Conservation (phyloP, 495 filamentous ascomycete species). For the Immersiella caudata region DNA sequence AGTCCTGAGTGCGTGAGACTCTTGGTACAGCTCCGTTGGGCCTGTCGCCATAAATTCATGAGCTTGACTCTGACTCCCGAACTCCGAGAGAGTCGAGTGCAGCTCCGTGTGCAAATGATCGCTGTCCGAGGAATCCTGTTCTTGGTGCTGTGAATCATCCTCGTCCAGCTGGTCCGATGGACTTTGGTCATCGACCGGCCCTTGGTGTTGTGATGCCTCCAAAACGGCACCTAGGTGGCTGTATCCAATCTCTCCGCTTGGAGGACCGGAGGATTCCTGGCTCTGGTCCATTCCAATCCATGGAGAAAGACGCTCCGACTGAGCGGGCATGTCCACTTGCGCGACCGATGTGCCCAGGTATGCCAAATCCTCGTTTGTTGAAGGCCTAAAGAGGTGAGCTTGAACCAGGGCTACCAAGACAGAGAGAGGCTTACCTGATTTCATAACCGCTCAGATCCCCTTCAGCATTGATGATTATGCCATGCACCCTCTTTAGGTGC, state of each 20-base stretch:
- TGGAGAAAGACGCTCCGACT: not conserved
- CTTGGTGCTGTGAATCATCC: not conserved
- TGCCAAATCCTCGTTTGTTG: not conserved
- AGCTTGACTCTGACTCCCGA: not conserved
- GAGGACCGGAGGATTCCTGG: constrained; percentile 1
- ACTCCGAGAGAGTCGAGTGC: constrained; percentile 10
- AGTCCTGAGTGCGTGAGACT: not conserved
- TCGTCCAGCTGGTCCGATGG: not conserved
- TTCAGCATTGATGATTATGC: constrained; percentile 32
- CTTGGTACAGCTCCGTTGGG: not conserved
- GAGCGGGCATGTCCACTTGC: not conserved
- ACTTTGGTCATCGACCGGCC: constrained; percentile 16
- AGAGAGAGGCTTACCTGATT: constrained; percentile 49
- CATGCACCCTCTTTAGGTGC: constrained; percentile 80
- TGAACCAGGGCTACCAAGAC: not conserved
- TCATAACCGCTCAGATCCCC: constrained; percentile 57
- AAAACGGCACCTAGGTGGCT: not conserved
- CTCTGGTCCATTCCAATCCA: constrained; percentile 20
- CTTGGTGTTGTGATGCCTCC: not conserved
- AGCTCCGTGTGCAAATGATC: constrained; percentile 8
- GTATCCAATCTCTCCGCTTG: constrained; percentile 9
- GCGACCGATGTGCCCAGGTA: not conserved
- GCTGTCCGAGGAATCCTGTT: not conserved
- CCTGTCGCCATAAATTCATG: not conserved
- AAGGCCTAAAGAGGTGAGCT: not conserved